Base-by-base conservation (phyloP, 2,329 filamentous ascomycete genomes). In the Stachybotrys elegans region DNA sequence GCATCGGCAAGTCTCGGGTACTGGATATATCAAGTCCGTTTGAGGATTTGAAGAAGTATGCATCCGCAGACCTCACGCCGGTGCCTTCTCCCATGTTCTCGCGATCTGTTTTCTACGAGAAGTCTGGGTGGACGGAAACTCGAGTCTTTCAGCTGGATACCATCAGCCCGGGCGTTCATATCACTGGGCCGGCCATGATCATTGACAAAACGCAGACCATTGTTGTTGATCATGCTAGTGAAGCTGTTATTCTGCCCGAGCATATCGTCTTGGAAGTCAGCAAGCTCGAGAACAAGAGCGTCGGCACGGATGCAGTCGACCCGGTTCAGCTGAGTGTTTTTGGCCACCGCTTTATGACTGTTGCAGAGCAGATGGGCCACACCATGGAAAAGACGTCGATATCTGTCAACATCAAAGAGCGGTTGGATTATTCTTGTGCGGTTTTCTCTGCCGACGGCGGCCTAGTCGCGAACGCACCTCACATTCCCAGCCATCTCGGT, bases 301-400 rank as follows among this genome's bases (percentile, higher is more conserved):
- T 57, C 0, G 42, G 43, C 0, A 53, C 51, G 0, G 49, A 63
- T 27, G 72, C 78, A 22, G 79, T 88, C 0, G 83, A 89, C 55
- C 86, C 85, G 0, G 84, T 89, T 43, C 76, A 86, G 57, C 71
- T 90, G 0, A 83, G 78, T 50, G 84, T 90, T 40, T 90, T 90
- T 54, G 83, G 81, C 0, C 84, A 90, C 59, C 76, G 86, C 2
- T 90, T 90, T 65, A 90, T 90, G 86, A 82, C 83, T 2, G 87
- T 90, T 44, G 86, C 86, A 1, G 86, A 91, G 58, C 85, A 90
- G 57, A 90, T 90, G 86, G 85, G 86, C 0, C 73, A 83, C 36
- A 83, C 84, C 3, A 63, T 91, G 42, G 84, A 90, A 54, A 88
- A 89, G 67, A 89, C 84, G 0, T 83, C 81, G 51, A 82, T 90